Percentiles rank a stretch among this genome's conserved stretches.
Evolutionary conservation across 1,284 basidiomycete species (phyloP).

Genomic region (Omphalotus olearius): DNA sequence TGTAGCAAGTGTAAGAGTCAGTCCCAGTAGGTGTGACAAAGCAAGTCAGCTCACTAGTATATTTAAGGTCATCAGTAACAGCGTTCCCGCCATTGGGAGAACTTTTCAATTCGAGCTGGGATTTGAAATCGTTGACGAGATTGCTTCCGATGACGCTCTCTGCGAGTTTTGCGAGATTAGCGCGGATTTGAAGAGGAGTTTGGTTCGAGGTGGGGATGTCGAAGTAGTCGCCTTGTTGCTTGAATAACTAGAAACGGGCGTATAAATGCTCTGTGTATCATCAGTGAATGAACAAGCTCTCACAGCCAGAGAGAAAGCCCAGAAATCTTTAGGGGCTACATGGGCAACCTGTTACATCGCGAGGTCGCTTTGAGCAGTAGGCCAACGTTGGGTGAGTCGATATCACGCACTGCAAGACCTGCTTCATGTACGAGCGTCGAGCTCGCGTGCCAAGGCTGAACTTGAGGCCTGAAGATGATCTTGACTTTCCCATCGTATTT

Average conservation of each 20-base stretch:
- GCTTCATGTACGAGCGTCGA: conserved; percentile 82
- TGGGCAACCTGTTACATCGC: conserved; percentile 45
- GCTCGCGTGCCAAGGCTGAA: conserved; percentile 80
- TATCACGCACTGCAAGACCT: conserved; percentile 61
- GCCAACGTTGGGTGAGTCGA: not conserved
- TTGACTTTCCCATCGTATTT: conserved; percentile 78
- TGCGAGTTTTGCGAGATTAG: conserved; percentile 65
- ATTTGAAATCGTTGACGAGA: conserved; percentile 48
- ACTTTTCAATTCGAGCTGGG: conserved; percentile 61
- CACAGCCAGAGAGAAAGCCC: conserved; percentile 70
- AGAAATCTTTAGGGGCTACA: conserved; percentile 72
- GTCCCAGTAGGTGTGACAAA: not conserved
- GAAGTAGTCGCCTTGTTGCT: conserved; percentile 72
- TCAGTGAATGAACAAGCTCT: conserved; percentile 19
- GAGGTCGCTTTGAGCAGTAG: conserved; percentile 1
- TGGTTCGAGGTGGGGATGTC: conserved; percentile 72
- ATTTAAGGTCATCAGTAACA: conserved; percentile 84
- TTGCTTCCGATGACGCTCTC: conserved; percentile 42
- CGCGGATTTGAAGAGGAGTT: conserved; percentile 72
- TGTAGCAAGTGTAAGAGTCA: not conserved
- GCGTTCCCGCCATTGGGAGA: conserved; percentile 71
- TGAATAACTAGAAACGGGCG: conserved; percentile 56
- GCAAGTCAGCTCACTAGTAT: conserved; percentile 52
- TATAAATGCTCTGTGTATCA: not conserved
- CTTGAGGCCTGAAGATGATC: conserved; percentile 76